Percentiles rank a stretch among this genome's conserved stretches.
These are phyloP conservation scores for Plantago rigida DNA, from an alignment of 305 asterid species.

Conservation along the genomic window DNA sequence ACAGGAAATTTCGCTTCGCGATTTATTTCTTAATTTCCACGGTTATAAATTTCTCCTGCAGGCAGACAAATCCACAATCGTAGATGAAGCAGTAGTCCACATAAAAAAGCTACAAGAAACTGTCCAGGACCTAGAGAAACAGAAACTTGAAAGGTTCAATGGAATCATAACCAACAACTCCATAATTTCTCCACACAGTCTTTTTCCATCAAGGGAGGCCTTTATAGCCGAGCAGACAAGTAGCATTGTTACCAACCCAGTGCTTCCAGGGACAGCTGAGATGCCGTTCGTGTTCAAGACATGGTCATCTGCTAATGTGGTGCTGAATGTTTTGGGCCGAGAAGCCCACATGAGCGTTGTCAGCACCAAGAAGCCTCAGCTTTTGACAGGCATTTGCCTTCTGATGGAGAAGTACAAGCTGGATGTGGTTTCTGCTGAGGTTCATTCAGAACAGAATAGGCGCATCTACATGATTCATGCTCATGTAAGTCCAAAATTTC, in stretches of 20 bases:
- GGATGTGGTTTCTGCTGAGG: constrained; percentile 45
- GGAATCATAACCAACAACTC: neutral
- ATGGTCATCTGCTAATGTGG: constrained; percentile 48
- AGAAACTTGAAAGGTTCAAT: constrained; percentile 31
- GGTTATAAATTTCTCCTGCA: constrained; percentile 15
- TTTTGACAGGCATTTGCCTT: constrained; percentile 33
- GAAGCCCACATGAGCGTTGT: constrained; percentile 56
- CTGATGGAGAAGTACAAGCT: constrained; percentile 45
- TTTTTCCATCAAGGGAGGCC: constrained; percentile 32
- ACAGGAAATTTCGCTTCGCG: neutral
- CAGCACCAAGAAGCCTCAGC: constrained; percentile 39
- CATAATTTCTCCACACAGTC: neutral
- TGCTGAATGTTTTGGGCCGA: constrained; percentile 36
- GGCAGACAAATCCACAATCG: constrained; percentile 53
- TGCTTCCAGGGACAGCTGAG: constrained; percentile 13
- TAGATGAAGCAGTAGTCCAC: constrained; percentile 43
- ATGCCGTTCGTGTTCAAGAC: constrained; percentile 34
- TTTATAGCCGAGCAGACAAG: constrained; percentile 41
- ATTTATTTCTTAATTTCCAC: neutral
- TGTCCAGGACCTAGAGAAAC: constrained; percentile 26
- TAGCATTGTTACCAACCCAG: constrained; percentile 12
- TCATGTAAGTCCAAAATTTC: constrained; percentile 34
- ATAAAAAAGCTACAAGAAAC: constrained; percentile 30
- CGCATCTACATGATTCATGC: constrained; percentile 51
- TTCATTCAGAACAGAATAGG: constrained; percentile 29